These are phyloP conservation scores for Curvularia eragrostidis DNA, from an alignment of 2,329 filamentous ascomycete species.

Conservation along the genomic window DNA sequence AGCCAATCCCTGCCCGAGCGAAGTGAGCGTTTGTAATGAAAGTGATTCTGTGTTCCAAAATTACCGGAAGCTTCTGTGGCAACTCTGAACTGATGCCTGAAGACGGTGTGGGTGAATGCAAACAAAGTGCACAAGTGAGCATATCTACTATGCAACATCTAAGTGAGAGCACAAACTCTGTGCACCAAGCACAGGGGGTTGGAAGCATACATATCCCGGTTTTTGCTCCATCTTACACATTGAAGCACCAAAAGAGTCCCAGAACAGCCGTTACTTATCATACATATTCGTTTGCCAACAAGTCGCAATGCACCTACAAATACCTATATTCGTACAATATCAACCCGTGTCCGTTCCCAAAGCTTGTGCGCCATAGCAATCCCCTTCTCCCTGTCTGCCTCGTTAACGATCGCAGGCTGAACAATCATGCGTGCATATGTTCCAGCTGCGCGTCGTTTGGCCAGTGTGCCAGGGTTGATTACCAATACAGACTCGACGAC, in stretches of 20 bases:
- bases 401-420: conserved; percentile 66
- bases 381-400: conserved; percentile 63
- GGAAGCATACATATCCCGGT: neutral
- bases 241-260: no score
- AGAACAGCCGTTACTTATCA: neutral
- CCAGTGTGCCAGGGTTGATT: conserved; percentile 88
- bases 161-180: neutral
- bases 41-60: neutral
- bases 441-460: conserved; percentile 82
- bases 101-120: neutral
- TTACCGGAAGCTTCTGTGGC: neutral
- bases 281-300: neutral
- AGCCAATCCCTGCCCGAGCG: conserved; percentile 1
- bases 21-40: conserved; percentile 6
- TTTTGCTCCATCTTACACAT: neutral
- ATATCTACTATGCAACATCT: neutral
- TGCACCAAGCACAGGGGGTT: neutral
- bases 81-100: neutral
- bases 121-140: neutral
- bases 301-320: neutral
- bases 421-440: conserved; percentile 84
- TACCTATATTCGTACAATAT: conserved; percentile 75
- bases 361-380: conserved; percentile 73
- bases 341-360: conserved; percentile 82
- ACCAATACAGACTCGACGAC: conserved; percentile 89